These are phyloP conservation scores for Insectozyma bohioensis DNA, from an alignment of 1,139 yeast genomes.

Conservation along the genomic window DNA sequence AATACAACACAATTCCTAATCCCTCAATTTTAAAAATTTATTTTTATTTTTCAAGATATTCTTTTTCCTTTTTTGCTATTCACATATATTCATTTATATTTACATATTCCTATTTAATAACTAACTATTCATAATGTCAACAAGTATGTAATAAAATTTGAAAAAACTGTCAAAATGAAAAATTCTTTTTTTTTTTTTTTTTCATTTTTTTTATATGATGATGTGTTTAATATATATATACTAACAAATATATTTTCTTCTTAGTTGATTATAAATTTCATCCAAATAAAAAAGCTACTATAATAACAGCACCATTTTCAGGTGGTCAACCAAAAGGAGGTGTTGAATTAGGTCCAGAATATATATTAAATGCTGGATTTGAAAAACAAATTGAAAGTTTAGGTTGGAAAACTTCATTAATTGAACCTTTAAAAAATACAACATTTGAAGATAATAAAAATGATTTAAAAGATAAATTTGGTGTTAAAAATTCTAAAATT, in stretches of 20 bases:
- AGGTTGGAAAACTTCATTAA: slow-evolving; percentile 68
- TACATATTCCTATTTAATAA: too few relatives aligned
- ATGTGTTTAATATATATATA: too few relatives aligned
- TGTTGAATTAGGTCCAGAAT: slow-evolving; percentile 91
- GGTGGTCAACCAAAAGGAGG: slow-evolving; percentile 98
- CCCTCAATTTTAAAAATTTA: too few relatives aligned
- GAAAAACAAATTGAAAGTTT: slow-evolving; percentile 57
- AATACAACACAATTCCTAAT: too few relatives aligned
- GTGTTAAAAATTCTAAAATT: slow-evolving; percentile 72
- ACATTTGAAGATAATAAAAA: slow-evolving; percentile 42
- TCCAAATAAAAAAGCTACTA: slow-evolving; percentile 54
- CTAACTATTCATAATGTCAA: neutral
- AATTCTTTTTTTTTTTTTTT: too few relatives aligned
- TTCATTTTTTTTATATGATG: too few relatives aligned
- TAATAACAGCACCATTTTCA: slow-evolving; percentile 84
- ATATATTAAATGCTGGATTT: slow-evolving; percentile 71
- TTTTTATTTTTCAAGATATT: too few relatives aligned
- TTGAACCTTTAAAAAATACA: slow-evolving; percentile 55
- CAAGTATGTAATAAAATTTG: too few relatives aligned
- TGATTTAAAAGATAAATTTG: slow-evolving; percentile 47
- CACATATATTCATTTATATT: too few relatives aligned
- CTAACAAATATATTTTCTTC: slow-evolving; percentile 9
- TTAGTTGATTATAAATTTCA: slow-evolving; percentile 48
- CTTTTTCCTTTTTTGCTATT: too few relatives aligned
- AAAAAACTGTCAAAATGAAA: too few relatives aligned